Evolutionary conservation across 2,329 filamentous ascomycete species (phyloP).

Genomic region (Fusarium graminum): DNA sequence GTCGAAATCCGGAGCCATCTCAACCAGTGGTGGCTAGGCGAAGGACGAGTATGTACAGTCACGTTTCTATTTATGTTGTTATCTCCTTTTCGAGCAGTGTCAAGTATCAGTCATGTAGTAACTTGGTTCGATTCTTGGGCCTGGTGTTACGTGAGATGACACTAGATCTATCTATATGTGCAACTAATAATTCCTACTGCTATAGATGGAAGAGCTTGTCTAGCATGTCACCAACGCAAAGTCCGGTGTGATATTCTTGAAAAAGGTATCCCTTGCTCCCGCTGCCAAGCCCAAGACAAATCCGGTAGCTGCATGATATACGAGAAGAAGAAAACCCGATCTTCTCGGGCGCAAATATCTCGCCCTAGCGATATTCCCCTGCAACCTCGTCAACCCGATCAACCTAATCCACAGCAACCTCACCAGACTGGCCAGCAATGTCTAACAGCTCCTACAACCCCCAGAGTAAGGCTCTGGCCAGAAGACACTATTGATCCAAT

Average conservation of each 20-base stretch:
- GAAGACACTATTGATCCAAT: constrained; percentile 14
- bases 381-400: constrained; percentile 58
- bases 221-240: constrained; percentile 64
- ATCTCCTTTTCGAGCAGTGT: neutral
- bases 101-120: neutral
- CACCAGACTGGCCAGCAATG: constrained; percentile 51
- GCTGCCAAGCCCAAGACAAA: constrained; percentile 59
- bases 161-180: neutral
- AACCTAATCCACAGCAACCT: neutral
- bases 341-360: constrained; percentile 51
- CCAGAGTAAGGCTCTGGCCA: constrained; percentile 35
- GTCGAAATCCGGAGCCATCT: constrained; percentile 2
- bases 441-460: constrained; percentile 45
- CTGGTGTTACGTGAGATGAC: too few species aligned
- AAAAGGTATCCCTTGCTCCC: constrained; percentile 62
- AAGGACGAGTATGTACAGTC: constrained; percentile 34
- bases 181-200: neutral
- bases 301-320: constrained; percentile 61
- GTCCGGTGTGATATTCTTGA: constrained; percentile 64
- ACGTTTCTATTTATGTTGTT: neutral
- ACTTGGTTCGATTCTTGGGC: neutral
- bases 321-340: constrained; percentile 61
- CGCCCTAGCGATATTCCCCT: constrained; percentile 54
- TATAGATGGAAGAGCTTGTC: constrained; percentile 58
- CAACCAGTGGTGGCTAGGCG: constrained; percentile 2